Conservation (phyloP, 1,284 basidiomycete species). For the Melampsora allii-populina region DNA sequence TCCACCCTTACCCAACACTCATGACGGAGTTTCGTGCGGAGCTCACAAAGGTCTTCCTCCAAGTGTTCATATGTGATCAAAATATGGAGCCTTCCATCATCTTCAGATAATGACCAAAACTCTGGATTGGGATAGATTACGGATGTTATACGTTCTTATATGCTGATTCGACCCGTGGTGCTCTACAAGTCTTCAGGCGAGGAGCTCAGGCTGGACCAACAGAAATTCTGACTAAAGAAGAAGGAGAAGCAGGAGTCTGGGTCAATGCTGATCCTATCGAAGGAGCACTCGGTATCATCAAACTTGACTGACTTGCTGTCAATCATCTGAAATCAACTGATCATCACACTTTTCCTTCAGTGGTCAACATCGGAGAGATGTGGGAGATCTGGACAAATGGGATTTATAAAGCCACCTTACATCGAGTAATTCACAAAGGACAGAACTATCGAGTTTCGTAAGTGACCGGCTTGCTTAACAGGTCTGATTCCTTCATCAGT, state of each 20-base stretch:
- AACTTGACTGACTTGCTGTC: conserved; percentile 54
- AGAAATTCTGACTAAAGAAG: conserved; percentile 50
- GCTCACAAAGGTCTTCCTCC: conserved; percentile 64
- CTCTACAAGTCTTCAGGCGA: conserved; percentile 72
- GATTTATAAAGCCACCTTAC: conserved; percentile 70
- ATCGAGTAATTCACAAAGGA: conserved; percentile 69
- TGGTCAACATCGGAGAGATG: conserved; percentile 36
- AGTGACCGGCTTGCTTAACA: conserved; percentile 57
- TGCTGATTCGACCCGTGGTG: conserved; percentile 70
- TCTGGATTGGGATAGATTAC: conserved; percentile 79
- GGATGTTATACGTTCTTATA: conserved; percentile 71
- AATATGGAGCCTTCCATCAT: background rate
- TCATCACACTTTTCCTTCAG: background rate
- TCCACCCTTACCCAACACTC: conserved; percentile 70
- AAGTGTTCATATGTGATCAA: conserved; percentile 23
- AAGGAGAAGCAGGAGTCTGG: conserved; percentile 52
- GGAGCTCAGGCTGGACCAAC: conserved; percentile 53
- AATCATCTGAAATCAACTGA: background rate
- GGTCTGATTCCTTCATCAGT: conserved; percentile 49
- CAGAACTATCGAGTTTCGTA: conserved; percentile 61
- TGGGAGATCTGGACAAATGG: conserved; percentile 76
- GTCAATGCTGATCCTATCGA: conserved; percentile 60
- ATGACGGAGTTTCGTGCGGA: conserved; percentile 77
- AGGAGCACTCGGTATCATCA: conserved; percentile 71
- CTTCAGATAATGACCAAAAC: conserved; percentile 36